Conservation (phyloP, 306 rosid species). For the Quercus cerris region DNA sequence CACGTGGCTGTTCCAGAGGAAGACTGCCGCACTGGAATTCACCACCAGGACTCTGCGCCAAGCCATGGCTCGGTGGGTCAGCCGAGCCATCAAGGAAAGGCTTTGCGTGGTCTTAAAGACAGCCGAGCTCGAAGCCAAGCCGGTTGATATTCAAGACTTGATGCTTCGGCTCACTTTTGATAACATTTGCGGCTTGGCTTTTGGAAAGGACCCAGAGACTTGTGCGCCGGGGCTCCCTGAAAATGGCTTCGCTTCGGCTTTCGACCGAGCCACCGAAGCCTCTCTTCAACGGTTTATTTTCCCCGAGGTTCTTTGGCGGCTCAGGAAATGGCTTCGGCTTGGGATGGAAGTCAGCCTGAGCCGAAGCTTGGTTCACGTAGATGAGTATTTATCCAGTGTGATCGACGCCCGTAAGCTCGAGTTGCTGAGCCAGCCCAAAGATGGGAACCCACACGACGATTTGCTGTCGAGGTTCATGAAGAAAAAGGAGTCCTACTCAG, state of each 20-base stretch:
- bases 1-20: slow-evolving; percentile 92
- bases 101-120: slow-evolving; percentile 50
- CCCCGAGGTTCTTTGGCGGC: slow-evolving; percentile 71
- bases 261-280: slow-evolving; percentile 86
- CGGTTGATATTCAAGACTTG: slow-evolving; percentile 71
- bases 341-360: slow-evolving; percentile 87
- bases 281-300: slow-evolving; percentile 76
- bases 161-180: slow-evolving; percentile 85
- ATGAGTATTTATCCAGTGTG: slow-evolving; percentile 66
- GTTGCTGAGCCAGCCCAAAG: slow-evolving; percentile 52
- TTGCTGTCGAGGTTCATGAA: slow-evolving; percentile 80
- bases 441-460: slow-evolving; percentile 71
- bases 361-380: slow-evolving; percentile 68
- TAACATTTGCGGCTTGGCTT: slow-evolving; percentile 88
- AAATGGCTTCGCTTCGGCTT: slow-evolving; percentile 66
- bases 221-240: slow-evolving; percentile 55
- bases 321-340: slow-evolving; percentile 82
- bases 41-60: slow-evolving; percentile 87
- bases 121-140: slow-evolving; percentile 44
- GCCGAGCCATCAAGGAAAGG: slow-evolving; percentile 76
- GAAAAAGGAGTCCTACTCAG: slow-evolving; percentile 74
- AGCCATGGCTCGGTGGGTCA: slow-evolving; percentile 97
- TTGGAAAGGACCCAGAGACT: slow-evolving; percentile 74
- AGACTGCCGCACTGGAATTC: slow-evolving; percentile 88
- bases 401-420: slow-evolving; percentile 82